phyloP scores from a whole-genome alignment of 371 early-diverging fungal species.

The Apophysomyces sp. region DNA sequence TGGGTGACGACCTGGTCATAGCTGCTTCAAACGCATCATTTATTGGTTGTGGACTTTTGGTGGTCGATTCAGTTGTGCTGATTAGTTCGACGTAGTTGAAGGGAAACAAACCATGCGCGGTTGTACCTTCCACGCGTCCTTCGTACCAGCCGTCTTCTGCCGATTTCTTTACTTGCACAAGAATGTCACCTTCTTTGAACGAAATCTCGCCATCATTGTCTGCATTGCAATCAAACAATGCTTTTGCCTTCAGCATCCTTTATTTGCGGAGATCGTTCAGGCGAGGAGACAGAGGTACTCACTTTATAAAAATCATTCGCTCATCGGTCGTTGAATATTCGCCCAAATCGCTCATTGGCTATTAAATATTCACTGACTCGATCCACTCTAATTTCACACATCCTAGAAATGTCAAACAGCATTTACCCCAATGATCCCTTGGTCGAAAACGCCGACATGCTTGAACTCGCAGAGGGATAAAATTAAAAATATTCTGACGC shows the following conservation, averaged over 20 bases:
- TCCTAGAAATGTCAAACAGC: too few species aligned
- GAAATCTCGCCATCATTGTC: conserved; percentile 62
- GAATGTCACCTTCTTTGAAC: conserved; percentile 56
- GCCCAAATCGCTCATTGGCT: too few species aligned
- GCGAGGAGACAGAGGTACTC: neutral
- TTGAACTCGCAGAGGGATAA: too few species aligned
- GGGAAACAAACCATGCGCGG: conserved; percentile 52
- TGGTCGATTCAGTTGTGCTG: conserved; percentile 8
- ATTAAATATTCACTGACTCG: too few species aligned
- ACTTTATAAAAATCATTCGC: too few species aligned
- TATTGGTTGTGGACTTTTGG: conserved; percentile 1
- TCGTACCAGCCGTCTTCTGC: conserved; percentile 63
- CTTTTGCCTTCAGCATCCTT: conserved; percentile 41
- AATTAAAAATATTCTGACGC: too few species aligned
- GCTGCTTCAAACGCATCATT: conserved; percentile 28
- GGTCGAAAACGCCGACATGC: too few species aligned
- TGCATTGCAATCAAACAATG: conserved; percentile 63
- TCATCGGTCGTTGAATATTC: too few species aligned
- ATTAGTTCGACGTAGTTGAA: conserved; percentile 55
- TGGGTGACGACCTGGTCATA: conserved; percentile 10
- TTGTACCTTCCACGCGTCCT: conserved; percentile 48
- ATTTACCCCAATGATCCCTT: too few species aligned
- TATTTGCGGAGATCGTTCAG: neutral
- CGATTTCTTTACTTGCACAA: conserved; percentile 52
- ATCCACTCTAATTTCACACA: too few species aligned